Evolutionary conservation across 2,329 filamentous ascomycete genomes (phyloP).

Genomic region (Sarocladiaceae sp.): DNA sequence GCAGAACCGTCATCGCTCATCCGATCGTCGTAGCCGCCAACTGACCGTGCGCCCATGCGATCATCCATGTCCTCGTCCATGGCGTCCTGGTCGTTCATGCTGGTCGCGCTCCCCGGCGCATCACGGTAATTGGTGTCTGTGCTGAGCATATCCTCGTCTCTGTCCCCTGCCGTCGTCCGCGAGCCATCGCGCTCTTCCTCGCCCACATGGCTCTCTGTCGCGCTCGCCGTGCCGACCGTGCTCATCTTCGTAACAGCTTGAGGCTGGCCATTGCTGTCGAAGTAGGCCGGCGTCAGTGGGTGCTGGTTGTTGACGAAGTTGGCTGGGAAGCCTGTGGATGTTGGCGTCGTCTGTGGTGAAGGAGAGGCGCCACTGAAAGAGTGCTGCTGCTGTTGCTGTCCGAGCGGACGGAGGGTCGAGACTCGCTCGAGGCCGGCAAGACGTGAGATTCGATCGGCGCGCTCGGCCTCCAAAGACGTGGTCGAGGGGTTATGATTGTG

Average conservation of each 20-base stretch:
- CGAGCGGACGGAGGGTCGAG: conserved; percentile 62
- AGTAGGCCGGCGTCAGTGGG: conserved; percentile 64
- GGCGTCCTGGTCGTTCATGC: conserved; percentile 39
- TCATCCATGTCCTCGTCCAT: conserved; percentile 47
- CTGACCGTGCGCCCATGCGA: conserved; percentile 37
- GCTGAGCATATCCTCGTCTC: conserved; percentile 66
- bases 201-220: conserved; percentile 68
- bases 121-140: conserved; percentile 59
- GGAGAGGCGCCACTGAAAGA: conserved; percentile 28
- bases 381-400: conserved; percentile 23
- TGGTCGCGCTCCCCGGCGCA: conserved; percentile 52
- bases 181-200: conserved; percentile 47
- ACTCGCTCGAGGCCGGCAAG: conserved; percentile 88
- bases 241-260: conserved; percentile 71
- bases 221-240: conserved; percentile 87
- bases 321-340: conserved; percentile 41
- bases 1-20: conserved; percentile 83
- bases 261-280: conserved; percentile 70
- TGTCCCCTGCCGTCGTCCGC: conserved; percentile 49
- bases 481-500: conserved; percentile 56
- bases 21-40: conserved; percentile 58
- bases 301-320: conserved; percentile 36
- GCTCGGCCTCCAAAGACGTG: conserved; percentile 82
- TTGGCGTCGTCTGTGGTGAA: conserved; percentile 46
- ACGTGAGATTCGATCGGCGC: conserved; percentile 91